phyloP scores from a whole-genome alignment of 2,329 filamentous ascomycete species.

The Arthroderma sp. region DNA sequence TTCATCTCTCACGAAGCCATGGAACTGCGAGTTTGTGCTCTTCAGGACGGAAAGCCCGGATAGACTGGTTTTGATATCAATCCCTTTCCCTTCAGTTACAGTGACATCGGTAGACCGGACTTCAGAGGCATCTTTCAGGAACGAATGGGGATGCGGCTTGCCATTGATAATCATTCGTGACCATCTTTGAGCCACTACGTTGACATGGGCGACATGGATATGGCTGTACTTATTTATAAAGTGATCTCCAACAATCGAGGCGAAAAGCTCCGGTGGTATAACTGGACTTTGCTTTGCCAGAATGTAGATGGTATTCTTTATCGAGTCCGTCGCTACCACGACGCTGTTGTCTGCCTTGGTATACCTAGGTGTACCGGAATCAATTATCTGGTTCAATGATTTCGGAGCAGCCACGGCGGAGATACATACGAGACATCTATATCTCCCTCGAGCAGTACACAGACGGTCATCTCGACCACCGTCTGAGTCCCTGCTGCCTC shows the following conservation, averaged over 20 bases:
- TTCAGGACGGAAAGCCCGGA: conserved; percentile 79
- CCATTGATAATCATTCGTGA: conserved; percentile 77
- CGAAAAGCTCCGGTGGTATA: conserved; percentile 85
- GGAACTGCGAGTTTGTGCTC: conserved; percentile 91
- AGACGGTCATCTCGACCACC: conserved; percentile 89
- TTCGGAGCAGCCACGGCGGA: not conserved
- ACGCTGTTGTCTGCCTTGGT: conserved; percentile 89
- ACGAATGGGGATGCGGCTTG: conserved; percentile 87
- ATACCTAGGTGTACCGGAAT: conserved; percentile 47
- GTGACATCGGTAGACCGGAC: conserved; percentile 69
- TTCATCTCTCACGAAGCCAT: conserved; percentile 85
- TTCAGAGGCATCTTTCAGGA: conserved; percentile 80
- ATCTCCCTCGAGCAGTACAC: conserved; percentile 81
- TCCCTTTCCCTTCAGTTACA: conserved; percentile 54
- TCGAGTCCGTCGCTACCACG: conserved; percentile 90
- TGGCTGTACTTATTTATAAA: conserved; percentile 81
- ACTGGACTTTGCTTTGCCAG: conserved; percentile 88
- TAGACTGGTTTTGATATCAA: conserved; percentile 66
- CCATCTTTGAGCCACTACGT: conserved; percentile 79
- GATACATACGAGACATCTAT: conserved; percentile 63
- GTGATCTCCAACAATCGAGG: conserved; percentile 70
- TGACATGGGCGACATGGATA: conserved; percentile 73
- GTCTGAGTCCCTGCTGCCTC: conserved; percentile 64
- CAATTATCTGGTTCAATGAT: not conserved
- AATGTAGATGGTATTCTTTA: conserved; percentile 96